A percentile compares a stretch with the other conserved stretches of the same genome.
phyloP scores from a whole-genome alignment of 768 basidiomycete species.

The Mycena vulgaris region DNA sequence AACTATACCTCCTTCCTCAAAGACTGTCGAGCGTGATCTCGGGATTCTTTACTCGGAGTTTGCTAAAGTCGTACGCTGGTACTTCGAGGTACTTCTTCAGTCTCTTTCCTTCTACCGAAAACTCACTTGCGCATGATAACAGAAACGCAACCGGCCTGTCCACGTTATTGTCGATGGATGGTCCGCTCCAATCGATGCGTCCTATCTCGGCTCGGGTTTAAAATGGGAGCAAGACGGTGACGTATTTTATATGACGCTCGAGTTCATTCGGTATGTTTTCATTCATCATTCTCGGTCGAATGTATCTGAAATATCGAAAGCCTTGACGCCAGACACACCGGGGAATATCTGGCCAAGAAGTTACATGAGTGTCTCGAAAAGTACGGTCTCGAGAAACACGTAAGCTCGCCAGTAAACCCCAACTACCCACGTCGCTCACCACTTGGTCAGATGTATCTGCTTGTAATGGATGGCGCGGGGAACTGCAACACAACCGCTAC shows the following conservation, averaged over 20 bases:
- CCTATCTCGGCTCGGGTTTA: conserved; percentile 38
- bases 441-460: neutral
- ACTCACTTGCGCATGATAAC: neutral
- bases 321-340: conserved; percentile 31
- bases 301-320: conserved; percentile 11
- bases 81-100: conserved; percentile 15
- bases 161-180: conserved; percentile 40
- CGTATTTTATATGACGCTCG: too few relatives aligned
- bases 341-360: conserved; percentile 33
- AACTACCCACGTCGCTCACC: neutral
- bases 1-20: conserved; percentile 33
- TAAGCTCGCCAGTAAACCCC: neutral
- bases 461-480: neutral
- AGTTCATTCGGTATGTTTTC: too few relatives aligned
- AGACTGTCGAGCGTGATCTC: conserved; percentile 34
- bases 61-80: conserved; percentile 15
- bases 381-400: conserved; percentile 24
- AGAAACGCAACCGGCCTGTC: conserved; percentile 31
- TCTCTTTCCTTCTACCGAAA: neutral
- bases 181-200: conserved; percentile 35
- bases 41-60: conserved; percentile 15
- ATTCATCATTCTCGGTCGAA: too few relatives aligned
- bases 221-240: conserved; percentile 30
- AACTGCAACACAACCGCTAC: conserved; percentile 4
- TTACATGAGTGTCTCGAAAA: neutral